phyloP scores from a whole-genome alignment of 352 stramenopile species.

The Saprolegnia diclina region DNA sequence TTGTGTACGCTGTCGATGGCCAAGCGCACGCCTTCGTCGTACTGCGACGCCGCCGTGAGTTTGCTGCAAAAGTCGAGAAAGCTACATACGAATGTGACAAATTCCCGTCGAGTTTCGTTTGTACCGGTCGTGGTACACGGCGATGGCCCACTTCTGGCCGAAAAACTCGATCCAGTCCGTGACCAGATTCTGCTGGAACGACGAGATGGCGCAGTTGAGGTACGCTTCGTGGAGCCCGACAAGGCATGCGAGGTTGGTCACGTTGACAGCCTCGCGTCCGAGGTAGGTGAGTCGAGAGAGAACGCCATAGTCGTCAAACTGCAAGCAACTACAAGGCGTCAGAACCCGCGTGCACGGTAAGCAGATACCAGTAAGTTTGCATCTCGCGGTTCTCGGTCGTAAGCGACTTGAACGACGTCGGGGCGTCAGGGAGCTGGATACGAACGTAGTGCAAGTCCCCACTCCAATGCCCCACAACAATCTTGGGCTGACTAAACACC shows the following conservation, averaged over 20 bases:
- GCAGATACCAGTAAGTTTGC: constrained; percentile 25
- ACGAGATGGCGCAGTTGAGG: constrained; percentile 73
- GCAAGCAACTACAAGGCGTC: constrained; percentile 34
- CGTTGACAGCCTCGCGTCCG: constrained; percentile 45
- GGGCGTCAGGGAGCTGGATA: constrained; percentile 64
- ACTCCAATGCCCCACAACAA: constrained; percentile 39
- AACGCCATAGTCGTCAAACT: constrained; percentile 74
- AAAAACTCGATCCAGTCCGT: constrained; percentile 84
- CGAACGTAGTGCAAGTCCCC: constrained; percentile 61
- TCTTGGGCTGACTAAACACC: constrained; percentile 62
- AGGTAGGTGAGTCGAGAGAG: constrained; percentile 68
- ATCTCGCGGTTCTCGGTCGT: constrained; percentile 36
- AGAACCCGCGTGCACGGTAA: not conserved
- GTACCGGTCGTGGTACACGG: constrained; percentile 69
- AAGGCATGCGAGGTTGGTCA: constrained; percentile 62
- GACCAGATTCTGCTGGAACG: constrained; percentile 62
- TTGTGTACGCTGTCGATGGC: constrained; percentile 50
- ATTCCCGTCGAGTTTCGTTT: not conserved
- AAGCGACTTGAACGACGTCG: constrained; percentile 50
- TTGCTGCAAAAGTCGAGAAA: constrained; percentile 64
- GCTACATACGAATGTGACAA: not conserved
- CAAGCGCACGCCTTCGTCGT: constrained; percentile 61
- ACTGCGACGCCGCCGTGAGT: constrained; percentile 50
- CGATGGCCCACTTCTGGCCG: constrained; percentile 60
- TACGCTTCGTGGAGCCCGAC: constrained; percentile 83